Percentiles rank a stretch among this genome's conserved stretches.
These are phyloP conservation scores for Penicillium samsonianum DNA, from an alignment of 495 filamentous ascomycete genomes.

Conservation along the genomic window DNA sequence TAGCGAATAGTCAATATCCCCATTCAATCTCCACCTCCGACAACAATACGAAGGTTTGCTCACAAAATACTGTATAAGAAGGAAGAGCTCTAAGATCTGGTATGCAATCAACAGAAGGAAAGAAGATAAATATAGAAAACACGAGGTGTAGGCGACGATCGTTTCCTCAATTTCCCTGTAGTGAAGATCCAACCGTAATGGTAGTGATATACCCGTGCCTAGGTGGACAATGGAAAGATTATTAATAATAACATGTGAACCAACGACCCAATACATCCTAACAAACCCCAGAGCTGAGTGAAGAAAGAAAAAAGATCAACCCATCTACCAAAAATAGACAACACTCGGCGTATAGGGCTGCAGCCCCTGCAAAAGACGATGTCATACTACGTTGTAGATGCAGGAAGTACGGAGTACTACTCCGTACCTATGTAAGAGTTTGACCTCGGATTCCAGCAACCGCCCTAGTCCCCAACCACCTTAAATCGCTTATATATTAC, in stretches of 20 bases:
- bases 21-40: background rate
- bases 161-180: background rate
- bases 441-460: background rate
- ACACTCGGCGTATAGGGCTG: too few species aligned
- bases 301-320: too few species aligned
- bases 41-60: background rate
- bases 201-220: too few species aligned
- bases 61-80: background rate
- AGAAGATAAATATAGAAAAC: conserved; percentile 10
- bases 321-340: too few species aligned
- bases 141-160: conserved; percentile 1
- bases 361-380: too few species aligned
- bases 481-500: background rate
- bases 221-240: too few species aligned
- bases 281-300: too few species aligned
- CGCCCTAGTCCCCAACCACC: background rate
- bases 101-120: background rate
- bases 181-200: too few species aligned
- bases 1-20: background rate
- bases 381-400: too few species aligned
- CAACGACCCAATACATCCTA: too few species aligned
- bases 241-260: too few species aligned
- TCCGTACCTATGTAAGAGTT: background rate
- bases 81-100: background rate
- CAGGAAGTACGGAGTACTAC: too few species aligned